Percentiles rank a stretch among this genome's conserved stretches.
Evolutionary conservation across 805 yeast species (phyloP).

Genomic region (Candida lessepsii): DNA sequence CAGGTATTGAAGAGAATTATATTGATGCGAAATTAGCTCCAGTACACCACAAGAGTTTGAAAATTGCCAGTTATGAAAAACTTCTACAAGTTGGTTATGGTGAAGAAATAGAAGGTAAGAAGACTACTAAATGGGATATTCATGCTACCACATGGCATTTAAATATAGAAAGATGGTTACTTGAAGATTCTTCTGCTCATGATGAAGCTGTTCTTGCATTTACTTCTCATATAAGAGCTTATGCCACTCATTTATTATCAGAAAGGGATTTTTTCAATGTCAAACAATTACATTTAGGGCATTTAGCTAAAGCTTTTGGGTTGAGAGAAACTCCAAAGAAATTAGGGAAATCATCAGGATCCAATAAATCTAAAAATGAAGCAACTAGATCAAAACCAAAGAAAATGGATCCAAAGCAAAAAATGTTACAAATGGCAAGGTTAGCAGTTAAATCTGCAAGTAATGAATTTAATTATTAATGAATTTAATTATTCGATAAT

Average conservation of each 20-base stretch:
- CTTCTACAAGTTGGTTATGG: constrained; percentile 36
- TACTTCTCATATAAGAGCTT: constrained; percentile 88
- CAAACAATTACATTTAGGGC: constrained; percentile 85
- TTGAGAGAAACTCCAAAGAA: constrained; percentile 91
- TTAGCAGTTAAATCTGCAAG: constrained; percentile 60
- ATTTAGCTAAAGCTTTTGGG: constrained; percentile 92
- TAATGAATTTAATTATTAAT: constrained; percentile 68
- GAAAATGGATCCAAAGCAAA: constrained; percentile 68
- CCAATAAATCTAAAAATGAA: constrained; percentile 50
- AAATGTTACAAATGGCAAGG: constrained; percentile 74
- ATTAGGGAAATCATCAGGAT: constrained; percentile 47
- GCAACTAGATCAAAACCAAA: constrained; percentile 58
- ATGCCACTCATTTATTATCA: constrained; percentile 84
- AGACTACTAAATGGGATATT: constrained; percentile 72
- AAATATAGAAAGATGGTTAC: constrained; percentile 81
- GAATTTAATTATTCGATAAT: no score
- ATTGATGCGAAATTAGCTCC: constrained; percentile 48
- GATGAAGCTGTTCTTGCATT: constrained; percentile 77
- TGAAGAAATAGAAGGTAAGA: constrained; percentile 29
- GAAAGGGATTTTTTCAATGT: constrained; percentile 84
- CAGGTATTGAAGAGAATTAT: constrained; percentile 87
- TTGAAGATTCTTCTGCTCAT: constrained; percentile 62
- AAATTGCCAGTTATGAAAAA: constrained; percentile 34
- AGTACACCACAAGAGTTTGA: constrained; percentile 41
- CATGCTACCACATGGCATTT: constrained; percentile 97